These are phyloP conservation scores for Fusarium sp. DNA, from an alignment of 2,329 filamentous ascomycete species.

Conservation along the genomic window DNA sequence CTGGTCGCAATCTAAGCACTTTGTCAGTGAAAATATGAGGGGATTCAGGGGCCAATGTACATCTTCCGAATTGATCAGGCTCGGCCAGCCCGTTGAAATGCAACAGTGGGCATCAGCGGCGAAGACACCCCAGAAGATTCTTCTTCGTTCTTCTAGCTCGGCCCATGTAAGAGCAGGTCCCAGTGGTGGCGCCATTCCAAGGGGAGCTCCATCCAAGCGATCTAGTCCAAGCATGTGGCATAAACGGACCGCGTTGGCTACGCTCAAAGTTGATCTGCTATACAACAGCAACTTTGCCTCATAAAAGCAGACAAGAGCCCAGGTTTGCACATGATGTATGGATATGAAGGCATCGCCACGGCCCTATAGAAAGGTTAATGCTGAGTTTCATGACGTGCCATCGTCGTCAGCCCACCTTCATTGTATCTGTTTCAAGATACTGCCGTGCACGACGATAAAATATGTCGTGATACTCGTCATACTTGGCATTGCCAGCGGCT, in stretches of 20 bases:
- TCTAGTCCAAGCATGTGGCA: constrained; percentile 88
- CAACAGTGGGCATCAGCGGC: constrained; percentile 85
- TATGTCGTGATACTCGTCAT: constrained; percentile 75
- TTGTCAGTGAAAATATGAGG: constrained; percentile 8
- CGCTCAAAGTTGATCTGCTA: constrained; percentile 85
- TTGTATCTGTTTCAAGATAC: constrained; percentile 85
- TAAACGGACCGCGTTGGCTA: constrained; percentile 75
- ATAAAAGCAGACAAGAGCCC: constrained; percentile 78
- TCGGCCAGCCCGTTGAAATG: constrained; percentile 91
- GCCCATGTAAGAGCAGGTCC: constrained; percentile 81
- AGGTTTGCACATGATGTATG: constrained; percentile 82
- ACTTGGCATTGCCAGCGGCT: constrained; percentile 77
- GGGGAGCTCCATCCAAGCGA: constrained; percentile 72
- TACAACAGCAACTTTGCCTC: constrained; percentile 90
- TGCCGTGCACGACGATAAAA: constrained; percentile 86
- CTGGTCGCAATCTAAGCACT: constrained; percentile 72
- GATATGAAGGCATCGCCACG: constrained; percentile 84
- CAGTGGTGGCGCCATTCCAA: constrained; percentile 79
- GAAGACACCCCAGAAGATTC: constrained; percentile 88
- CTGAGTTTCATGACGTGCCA: background rate
- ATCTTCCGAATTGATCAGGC: constrained; percentile 79
- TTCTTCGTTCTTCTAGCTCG: constrained; percentile 78
- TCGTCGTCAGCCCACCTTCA: constrained; percentile 65
- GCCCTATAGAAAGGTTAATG: constrained; percentile 56
- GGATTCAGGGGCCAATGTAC: constrained; percentile 48